phyloP scores from a whole-genome alignment of 2,329 filamentous ascomycete species.

The Colletotrichum spaethianum region DNA sequence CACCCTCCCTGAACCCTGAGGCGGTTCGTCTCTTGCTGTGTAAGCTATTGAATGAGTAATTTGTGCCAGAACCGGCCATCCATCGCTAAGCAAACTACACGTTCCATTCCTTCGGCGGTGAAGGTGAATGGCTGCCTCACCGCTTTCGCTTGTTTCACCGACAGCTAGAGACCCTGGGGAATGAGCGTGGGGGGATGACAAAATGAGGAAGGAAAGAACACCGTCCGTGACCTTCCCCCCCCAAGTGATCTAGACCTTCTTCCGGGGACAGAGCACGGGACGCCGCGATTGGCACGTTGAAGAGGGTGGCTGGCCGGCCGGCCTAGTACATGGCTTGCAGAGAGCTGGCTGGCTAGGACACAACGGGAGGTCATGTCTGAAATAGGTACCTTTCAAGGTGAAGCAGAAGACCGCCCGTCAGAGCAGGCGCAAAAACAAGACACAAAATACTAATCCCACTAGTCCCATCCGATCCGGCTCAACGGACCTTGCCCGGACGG shows the following conservation, averaged over 20 bases:
- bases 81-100: background rate
- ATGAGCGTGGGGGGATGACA: slow-evolving; percentile 28
- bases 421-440: background rate
- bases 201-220: slow-evolving; percentile 7
- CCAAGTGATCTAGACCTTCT: background rate
- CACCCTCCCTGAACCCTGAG: background rate
- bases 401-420: background rate
- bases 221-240: background rate
- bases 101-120: slow-evolving; percentile 27
- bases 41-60: background rate
- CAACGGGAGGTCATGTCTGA: background rate
- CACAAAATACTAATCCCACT: background rate
- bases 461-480: slow-evolving; percentile 14
- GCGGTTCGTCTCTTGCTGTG: background rate
- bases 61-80: slow-evolving; percentile 20
- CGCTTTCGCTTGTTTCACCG: slow-evolving; percentile 39
- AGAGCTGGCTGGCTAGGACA: background rate
- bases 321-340: background rate
- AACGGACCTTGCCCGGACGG: slow-evolving; percentile 24
- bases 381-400: background rate
- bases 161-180: slow-evolving; percentile 29
- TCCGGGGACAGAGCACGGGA: slow-evolving; percentile 25
- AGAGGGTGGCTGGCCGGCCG: slow-evolving; percentile 3
- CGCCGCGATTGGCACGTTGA: slow-evolving; percentile 14
- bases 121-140: slow-evolving; percentile 28